Conservation (phyloP, 176 grass and related monocot genomes). For the Luzula sylvatica region DNA sequence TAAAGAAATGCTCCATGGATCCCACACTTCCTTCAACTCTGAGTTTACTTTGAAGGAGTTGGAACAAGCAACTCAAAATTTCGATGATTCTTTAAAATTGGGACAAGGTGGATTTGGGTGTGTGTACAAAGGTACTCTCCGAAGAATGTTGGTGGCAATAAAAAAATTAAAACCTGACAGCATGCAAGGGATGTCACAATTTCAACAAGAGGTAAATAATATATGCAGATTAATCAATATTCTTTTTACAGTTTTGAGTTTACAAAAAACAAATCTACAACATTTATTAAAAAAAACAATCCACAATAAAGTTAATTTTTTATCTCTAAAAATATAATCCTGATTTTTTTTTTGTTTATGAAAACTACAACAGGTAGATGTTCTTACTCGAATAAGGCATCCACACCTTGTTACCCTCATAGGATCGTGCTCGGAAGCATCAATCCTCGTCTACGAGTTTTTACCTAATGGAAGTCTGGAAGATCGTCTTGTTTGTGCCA, state of each 20-base stretch:
- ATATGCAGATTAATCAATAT: neutral
- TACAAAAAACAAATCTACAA: neutral
- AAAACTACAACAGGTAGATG: conserved; percentile 30
- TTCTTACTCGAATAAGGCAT: conserved; percentile 42
- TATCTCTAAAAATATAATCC: neutral
- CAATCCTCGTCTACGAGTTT: conserved; percentile 48
- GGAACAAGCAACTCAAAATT: conserved; percentile 26
- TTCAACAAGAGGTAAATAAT: conserved; percentile 29
- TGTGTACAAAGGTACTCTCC: too few relatives aligned
- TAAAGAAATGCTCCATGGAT: neutral
- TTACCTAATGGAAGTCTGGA: conserved; percentile 46
- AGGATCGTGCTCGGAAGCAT: conserved; percentile 46
- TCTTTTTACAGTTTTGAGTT: neutral
- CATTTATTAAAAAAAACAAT: neutral
- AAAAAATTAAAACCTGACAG: conserved; percentile 29
- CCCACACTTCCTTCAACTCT: conserved; percentile 4
- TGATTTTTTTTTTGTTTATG: neutral
- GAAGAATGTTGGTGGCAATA: conserved; percentile 26
- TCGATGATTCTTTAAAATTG: conserved; percentile 22
- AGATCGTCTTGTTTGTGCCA: conserved; percentile 27
- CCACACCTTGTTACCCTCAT: conserved; percentile 51
- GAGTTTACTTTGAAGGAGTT: conserved; percentile 27
- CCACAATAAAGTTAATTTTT: neutral
- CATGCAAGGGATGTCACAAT: conserved; percentile 20
- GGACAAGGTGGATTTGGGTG: conserved; percentile 35